Conservation (phyloP, 2,329 filamentous ascomycete species). For the Aquanectria penicillioides region DNA sequence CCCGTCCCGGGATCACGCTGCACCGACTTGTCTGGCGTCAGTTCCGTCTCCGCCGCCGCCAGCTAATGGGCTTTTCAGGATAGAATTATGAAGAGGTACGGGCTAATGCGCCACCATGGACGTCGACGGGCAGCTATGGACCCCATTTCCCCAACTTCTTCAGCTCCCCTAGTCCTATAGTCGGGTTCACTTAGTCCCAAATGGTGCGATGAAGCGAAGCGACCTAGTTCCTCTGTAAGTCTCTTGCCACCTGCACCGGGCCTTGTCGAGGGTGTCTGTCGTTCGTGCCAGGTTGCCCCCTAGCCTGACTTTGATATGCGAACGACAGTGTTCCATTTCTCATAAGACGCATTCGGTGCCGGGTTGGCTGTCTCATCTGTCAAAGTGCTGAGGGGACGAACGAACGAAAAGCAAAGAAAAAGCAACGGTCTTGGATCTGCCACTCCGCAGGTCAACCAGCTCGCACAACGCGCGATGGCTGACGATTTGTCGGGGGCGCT, state of each 20-base stretch:
- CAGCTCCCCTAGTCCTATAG: background rate
- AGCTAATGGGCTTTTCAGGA: background rate
- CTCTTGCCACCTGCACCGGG: background rate
- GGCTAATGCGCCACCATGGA: background rate
- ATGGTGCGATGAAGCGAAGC: constrained; percentile 12
- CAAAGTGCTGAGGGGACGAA: background rate
- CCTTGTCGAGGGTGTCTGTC: background rate
- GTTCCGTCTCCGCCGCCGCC: background rate
- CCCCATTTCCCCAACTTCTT: constrained; percentile 16
- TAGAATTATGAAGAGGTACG: background rate
- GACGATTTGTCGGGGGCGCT: constrained; percentile 25
- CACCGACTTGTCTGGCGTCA: background rate
- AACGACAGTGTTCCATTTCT: background rate
- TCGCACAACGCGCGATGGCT: constrained; percentile 16
- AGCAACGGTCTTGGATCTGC: background rate
- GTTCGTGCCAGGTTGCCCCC: constrained; percentile 13
- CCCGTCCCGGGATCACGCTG: background rate
- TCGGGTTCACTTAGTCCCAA: background rate
- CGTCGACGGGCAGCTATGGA: background rate
- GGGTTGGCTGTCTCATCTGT: background rate
- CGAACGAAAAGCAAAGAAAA: background rate
- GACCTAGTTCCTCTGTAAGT: constrained; percentile 5
- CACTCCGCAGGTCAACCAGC: background rate
- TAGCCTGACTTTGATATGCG: constrained; percentile 3
- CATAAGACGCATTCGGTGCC: constrained; percentile 14